Evolutionary conservation across 2,329 filamentous ascomycete species (phyloP).

Genomic region (Aspergillus hortae): DNA sequence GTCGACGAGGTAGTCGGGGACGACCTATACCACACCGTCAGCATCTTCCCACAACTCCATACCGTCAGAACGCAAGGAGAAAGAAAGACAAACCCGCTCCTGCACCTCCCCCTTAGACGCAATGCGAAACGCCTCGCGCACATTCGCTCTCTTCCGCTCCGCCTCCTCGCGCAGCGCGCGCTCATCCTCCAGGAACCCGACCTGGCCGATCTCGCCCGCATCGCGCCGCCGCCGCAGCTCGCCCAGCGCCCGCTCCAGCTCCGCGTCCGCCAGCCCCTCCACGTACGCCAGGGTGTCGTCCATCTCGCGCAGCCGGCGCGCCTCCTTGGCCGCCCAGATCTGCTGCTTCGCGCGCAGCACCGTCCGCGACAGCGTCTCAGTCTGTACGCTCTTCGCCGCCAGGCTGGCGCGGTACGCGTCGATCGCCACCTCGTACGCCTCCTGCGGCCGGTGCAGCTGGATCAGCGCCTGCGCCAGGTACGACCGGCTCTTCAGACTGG

Average conservation of each 20-base stretch:
- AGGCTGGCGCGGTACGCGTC: conserved; percentile 70
- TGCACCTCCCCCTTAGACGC: conserved; percentile 39
- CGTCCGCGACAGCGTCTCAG: conserved; percentile 66
- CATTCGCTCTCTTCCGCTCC: conserved; percentile 45
- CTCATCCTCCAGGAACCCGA: conserved; percentile 67
- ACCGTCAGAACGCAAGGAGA: too few relatives aligned
- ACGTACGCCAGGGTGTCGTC: conserved; percentile 39
- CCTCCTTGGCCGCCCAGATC: conserved; percentile 75
- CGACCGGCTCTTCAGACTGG: conserved; percentile 77
- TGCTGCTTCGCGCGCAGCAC: conserved; percentile 81
- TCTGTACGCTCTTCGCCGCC: conserved; percentile 60
- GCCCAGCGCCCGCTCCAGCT: conserved; percentile 34
- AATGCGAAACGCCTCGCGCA: conserved; percentile 42
- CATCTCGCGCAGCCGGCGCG: conserved; percentile 42
- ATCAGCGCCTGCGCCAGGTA: conserved; percentile 81
- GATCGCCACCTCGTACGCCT: conserved; percentile 67
- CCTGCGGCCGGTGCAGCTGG: conserved; percentile 66
- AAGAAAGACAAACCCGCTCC: conserved; percentile 36
- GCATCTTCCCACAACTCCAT: neutral
- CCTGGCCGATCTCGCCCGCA: conserved; percentile 47
- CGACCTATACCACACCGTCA: conserved; percentile 30
- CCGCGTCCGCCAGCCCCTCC: conserved; percentile 39
- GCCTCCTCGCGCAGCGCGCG: conserved; percentile 53
- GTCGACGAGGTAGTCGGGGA: conserved; percentile 48
- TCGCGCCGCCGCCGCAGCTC: conserved; percentile 34